Evolutionary conservation across 2,329 filamentous ascomycete genomes (phyloP), one percentile per base, ranked within the genome.

Genomic region (Exophiala sp.): DNA sequence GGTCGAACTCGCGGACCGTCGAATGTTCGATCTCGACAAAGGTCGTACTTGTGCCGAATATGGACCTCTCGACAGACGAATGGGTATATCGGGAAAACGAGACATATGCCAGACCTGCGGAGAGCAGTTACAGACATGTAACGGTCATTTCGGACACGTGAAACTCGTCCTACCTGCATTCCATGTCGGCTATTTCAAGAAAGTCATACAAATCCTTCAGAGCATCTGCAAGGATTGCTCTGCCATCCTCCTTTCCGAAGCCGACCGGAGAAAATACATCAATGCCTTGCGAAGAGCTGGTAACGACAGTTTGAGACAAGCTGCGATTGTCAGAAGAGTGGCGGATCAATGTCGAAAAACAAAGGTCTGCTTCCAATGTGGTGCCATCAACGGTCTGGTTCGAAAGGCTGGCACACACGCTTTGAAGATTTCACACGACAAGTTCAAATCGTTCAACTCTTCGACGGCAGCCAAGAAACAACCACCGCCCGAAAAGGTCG

Each of bases 191-290:
- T 98, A 96, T 66, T 80, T 98, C 62, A 93, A 89, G 66, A 89
- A 94, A 66, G 88, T 93, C 57, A 91, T 95, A 65, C 84, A 83
- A 38, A 90, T 95, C 48, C 76, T 98, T 19, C 90, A 97, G 66
- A 86, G 93, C 63, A 94, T 98, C 58, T 98, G 93, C 82, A 98
- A 95, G 73, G 83, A 90, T 64, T 98, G 93, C 66, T 87, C 88
- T 19, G 80, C 80, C 55, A 85, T 97, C 5, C 71, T 98, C 48
- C 78, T 98, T 19, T 81, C 85, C 30, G 89, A 96, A 65, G 73
- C 79, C 16, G 88, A 95, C 61, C 82, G 88, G 58, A 82, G 86
- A 34, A 71, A 76, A 2, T 94, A 85, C 60, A 73, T 96, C n/a
- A 85, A 81, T 55, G 85, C 89, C 59, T 75, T 97, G 64, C 80